Conservation (phyloP, 2,329 filamentous ascomycete genomes). For the Aspergillus fischeri region DNA sequence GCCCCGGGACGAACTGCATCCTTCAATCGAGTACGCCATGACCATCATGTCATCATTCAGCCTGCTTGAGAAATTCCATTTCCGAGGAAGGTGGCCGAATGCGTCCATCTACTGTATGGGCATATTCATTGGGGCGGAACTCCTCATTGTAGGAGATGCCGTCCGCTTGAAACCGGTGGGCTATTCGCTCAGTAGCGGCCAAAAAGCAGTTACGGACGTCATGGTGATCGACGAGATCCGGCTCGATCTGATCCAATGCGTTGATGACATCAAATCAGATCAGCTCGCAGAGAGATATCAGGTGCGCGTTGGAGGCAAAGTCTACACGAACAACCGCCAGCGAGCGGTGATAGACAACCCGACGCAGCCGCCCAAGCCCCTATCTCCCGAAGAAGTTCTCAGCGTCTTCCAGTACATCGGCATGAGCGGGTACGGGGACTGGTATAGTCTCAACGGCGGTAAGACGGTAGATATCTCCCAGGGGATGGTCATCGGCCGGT, state of each 20-base stretch:
- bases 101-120: conserved; percentile 51
- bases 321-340: conserved; percentile 39
- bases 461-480: conserved; percentile 46
- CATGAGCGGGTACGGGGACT: conserved; percentile 47
- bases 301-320: conserved; percentile 48
- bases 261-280: conserved; percentile 44
- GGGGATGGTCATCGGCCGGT: conserved; percentile 51
- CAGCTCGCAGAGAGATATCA: conserved; percentile 44
- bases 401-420: conserved; percentile 35
- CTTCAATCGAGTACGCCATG: conserved; percentile 53
- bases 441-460: conserved; percentile 48
- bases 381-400: conserved; percentile 32
- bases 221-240: conserved; percentile 52
- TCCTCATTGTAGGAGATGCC: conserved; percentile 51
- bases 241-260: conserved; percentile 47
- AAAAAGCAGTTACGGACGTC: conserved; percentile 42
- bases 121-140: conserved; percentile 55
- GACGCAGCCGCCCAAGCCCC: conserved; percentile 15
- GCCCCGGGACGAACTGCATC: conserved; percentile 44
- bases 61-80: conserved; percentile 49
- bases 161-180: conserved; percentile 47
- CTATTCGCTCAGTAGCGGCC: conserved; percentile 12
- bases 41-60: conserved; percentile 51
- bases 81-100: conserved; percentile 53
- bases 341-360: conserved; percentile 21